Evolutionary conservation across 2,329 filamentous ascomycete genomes (phyloP).

Genomic region (Ophiocordyceps camponoti-leonardi): DNA sequence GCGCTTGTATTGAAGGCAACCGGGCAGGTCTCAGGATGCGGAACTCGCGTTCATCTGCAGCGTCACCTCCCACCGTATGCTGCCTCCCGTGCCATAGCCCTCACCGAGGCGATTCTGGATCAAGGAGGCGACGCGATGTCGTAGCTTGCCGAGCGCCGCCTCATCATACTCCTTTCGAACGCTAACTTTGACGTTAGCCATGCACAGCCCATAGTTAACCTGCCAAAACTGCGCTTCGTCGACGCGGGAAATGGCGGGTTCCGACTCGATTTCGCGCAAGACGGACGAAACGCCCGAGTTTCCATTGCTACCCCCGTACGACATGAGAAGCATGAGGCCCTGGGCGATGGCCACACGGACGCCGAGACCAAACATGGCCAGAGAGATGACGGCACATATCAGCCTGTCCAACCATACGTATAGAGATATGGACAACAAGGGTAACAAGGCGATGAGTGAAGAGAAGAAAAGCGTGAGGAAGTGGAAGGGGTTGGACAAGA

Average conservation of each 20-base stretch:
- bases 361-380: slow-evolving; percentile 79
- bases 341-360: slow-evolving; percentile 69
- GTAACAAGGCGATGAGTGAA: slow-evolving; percentile 60
- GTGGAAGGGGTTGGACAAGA: slow-evolving; percentile 91
- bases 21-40: neutral
- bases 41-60: slow-evolving; percentile 51
- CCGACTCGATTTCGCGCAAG: slow-evolving; percentile 69
- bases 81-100: slow-evolving; percentile 64
- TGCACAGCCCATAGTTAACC: slow-evolving; percentile 90
- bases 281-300: slow-evolving; percentile 47
- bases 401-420: slow-evolving; percentile 72
- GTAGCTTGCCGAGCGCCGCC: slow-evolving; percentile 51
- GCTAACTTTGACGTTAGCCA: slow-evolving; percentile 79
- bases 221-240: slow-evolving; percentile 97
- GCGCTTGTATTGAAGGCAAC: too few species aligned
- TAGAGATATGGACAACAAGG: slow-evolving; percentile 63
- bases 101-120: slow-evolving; percentile 77
- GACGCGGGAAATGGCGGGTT: slow-evolving; percentile 57
- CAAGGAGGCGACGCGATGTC: slow-evolving; percentile 59
- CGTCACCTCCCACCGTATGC: slow-evolving; percentile 83
- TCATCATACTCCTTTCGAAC: slow-evolving; percentile 50
- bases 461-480: slow-evolving; percentile 86
- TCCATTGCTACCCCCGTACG: slow-evolving; percentile 35
- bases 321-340: slow-evolving; percentile 92
- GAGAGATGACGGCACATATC: slow-evolving; percentile 64